Evolutionary conservation across 495 filamentous ascomycete species (phyloP).

Genomic region (Hyaloscypha finlandica): DNA sequence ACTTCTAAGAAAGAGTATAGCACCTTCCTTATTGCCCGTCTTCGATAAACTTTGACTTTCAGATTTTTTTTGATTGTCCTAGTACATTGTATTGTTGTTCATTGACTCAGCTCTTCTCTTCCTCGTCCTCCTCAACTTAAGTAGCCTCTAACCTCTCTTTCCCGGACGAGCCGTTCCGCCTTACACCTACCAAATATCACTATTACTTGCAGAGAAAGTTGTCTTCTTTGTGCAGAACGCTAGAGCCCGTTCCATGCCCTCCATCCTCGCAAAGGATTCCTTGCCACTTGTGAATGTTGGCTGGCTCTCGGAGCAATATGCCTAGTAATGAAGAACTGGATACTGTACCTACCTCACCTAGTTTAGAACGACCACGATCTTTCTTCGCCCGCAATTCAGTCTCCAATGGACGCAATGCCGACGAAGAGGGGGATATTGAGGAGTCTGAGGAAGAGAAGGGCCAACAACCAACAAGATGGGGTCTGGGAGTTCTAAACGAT

Average conservation of each 20-base stretch:
- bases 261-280: neutral
- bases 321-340: neutral
- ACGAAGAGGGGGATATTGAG: slow-evolving; percentile 3
- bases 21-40: neutral
- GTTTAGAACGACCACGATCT: slow-evolving; percentile 19
- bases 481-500: slow-evolving; percentile 83
- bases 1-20: neutral
- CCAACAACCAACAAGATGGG: slow-evolving; percentile 55
- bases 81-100: neutral
- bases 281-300: neutral
- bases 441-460: slow-evolving; percentile 9
- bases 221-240: neutral
- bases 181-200: neutral
- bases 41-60: neutral
- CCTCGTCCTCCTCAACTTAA: neutral
- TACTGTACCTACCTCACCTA: slow-evolving; percentile 1
- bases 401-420: slow-evolving; percentile 5
- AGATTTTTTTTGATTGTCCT: neutral
- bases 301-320: slow-evolving; percentile 8
- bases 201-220: neutral
- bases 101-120: neutral
- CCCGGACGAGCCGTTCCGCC: neutral
- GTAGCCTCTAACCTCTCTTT: neutral
- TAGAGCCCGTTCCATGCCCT: neutral
- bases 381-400: slow-evolving; percentile 28